Conservation (phyloP, 192 early-diverging fungal genomes). For the Coemansia sp. region DNA sequence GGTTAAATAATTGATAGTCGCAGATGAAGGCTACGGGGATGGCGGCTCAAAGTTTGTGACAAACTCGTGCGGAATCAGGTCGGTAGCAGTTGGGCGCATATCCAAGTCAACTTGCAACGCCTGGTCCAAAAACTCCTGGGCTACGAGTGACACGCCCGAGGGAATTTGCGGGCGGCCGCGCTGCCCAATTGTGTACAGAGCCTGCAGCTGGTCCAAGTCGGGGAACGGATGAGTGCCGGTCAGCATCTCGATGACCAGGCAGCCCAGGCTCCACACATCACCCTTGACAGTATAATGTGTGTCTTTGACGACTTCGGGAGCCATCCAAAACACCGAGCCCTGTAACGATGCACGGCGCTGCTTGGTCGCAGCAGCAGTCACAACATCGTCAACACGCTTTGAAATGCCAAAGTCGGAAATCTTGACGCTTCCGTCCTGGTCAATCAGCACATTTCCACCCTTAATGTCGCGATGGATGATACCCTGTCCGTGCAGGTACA, state of each 20-base stretch:
- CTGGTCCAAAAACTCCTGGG: slow-evolving; percentile 51
- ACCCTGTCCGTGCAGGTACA: slow-evolving; percentile 89
- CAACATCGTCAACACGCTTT: slow-evolving; percentile 82
- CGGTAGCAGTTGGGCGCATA: slow-evolving; percentile 53
- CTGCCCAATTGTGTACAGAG: slow-evolving; percentile 68
- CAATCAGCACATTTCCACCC: slow-evolving; percentile 91
- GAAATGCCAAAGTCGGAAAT: slow-evolving; percentile 99
- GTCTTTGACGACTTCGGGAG: slow-evolving; percentile 96
- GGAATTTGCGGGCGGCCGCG: slow-evolving; percentile 49
- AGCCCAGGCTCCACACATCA: slow-evolving; percentile 93
- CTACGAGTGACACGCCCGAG: slow-evolving; percentile 32
- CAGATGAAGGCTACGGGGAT: slow-evolving; percentile 20
- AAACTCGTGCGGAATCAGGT: slow-evolving; percentile 49
- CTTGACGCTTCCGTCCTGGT: slow-evolving; percentile 90
- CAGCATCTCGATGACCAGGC: slow-evolving; percentile 98
- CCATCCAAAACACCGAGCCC: slow-evolving; percentile 99
- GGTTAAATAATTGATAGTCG: not conserved
- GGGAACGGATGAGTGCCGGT: slow-evolving; percentile 92
- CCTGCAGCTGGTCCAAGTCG: slow-evolving; percentile 76
- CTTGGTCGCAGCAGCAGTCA: slow-evolving; percentile 37
- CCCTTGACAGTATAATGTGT: slow-evolving; percentile 90
- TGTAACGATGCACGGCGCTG: slow-evolving; percentile 77
- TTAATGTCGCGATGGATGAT: slow-evolving; percentile 99
- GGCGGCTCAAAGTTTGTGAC: slow-evolving; percentile 25
- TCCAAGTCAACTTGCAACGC: slow-evolving; percentile 51